These are phyloP conservation scores for Aureobasidium sp. DNA, from an alignment of 2,329 filamentous ascomycete species.

Conservation along the genomic window DNA sequence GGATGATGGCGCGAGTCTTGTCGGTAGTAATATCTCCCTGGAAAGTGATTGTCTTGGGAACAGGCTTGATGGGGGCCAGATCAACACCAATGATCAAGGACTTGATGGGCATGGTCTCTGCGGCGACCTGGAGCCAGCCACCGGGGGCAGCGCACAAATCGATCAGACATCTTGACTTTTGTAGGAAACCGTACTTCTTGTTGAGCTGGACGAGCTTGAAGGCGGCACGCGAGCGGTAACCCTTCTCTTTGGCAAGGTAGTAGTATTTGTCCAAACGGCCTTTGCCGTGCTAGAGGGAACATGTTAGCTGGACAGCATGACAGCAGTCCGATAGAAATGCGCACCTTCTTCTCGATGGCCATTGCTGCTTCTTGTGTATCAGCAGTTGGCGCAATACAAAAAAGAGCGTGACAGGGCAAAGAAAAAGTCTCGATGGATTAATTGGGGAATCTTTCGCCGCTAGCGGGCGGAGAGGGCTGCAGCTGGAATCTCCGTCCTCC, in stretches of 20 bases:
- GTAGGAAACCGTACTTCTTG: conserved; percentile 97
- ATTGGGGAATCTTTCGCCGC: conserved; percentile 3
- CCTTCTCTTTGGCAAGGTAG: conserved; percentile 96
- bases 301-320: background rate
- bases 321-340: conserved; percentile 15
- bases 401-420: background rate
- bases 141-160: conserved; percentile 97
- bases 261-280: conserved; percentile 99
- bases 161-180: conserved; percentile 90
- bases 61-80: conserved; percentile 89
- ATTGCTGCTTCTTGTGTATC: conserved; percentile 43
- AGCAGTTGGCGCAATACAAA: background rate
- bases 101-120: conserved; percentile 85
- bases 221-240: conserved; percentile 87
- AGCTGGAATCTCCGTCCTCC: background rate
- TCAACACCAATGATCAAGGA: conserved; percentile 93
- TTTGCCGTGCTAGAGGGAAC: conserved; percentile 64
- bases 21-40: conserved; percentile 98
- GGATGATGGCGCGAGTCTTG: conserved; percentile 84
- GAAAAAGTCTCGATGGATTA: conserved; percentile 8
- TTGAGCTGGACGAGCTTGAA: conserved; percentile 98
- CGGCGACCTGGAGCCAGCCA: conserved; percentile 94
- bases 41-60: conserved; percentile 88
- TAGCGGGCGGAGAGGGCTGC: background rate
- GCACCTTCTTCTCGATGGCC: conserved; percentile 91